Base-by-base conservation (phyloP, 2,329 filamentous ascomycete genomes). In the Myriosclerotinia scirpicola region DNA sequence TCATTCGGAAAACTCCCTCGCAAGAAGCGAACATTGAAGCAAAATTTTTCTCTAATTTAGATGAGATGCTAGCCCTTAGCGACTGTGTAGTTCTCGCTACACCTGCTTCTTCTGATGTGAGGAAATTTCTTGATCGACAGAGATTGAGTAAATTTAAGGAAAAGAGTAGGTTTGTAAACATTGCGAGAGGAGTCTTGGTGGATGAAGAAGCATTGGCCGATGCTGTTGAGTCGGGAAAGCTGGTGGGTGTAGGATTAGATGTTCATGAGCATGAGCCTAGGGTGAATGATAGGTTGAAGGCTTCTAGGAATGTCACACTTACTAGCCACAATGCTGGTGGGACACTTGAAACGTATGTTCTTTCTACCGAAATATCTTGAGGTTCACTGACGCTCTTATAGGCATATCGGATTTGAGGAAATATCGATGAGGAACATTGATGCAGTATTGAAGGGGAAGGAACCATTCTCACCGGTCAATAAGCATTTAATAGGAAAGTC, bases 251-350 rank as follows among this genome's bases (percentile, higher is more conserved):
- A 0, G 88, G 85, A 0, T 77, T 91, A 52, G 88, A 90, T 72
- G 88, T 91, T 17, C 85, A 90, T 73, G 81, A 82, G 9, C 72
- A 82, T 69, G 88, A 91, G 75, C 87, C 88, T 5, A 62, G 42
- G 7, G 71, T 76, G 26, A 74, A 73, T 68, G 69, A 71, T 15
- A 69, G 74, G 26, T 61, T 76, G 34, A 74, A 73, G 65, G 58
- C 34, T 15, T 69, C 72, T 54, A 72, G 67, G 44, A 73, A 77
- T 38, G 80, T 78, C 17, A 81, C 87, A 78, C 74, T 90, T 65
- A 85, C 88, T n/a, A 85, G 85, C 63, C 88, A 90, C 74, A 89
- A 89, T 70, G 88, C 87, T 1, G 87, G 87, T 0, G 86, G 87
- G 4, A 89, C 87, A 46, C 80, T 89, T 17, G 86, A 89, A 75